Evolutionary conservation across 23 red algal species (phyloP).

Genomic region (Pyropia haitanensis): DNA sequence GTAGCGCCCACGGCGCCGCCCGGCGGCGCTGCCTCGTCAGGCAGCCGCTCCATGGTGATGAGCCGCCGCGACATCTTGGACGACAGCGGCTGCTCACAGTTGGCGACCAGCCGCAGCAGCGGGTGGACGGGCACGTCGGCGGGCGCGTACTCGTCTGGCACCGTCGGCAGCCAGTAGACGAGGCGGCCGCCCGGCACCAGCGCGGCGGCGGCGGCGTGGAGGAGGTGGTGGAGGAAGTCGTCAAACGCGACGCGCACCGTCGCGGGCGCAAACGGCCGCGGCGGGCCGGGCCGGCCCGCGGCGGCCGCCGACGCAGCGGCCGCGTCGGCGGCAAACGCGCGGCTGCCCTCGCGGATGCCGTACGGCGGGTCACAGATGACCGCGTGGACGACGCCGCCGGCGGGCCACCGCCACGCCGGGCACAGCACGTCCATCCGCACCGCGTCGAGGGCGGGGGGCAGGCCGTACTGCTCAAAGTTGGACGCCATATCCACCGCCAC

Average conservation of each 20-base stretch:
- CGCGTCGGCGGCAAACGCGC: constrained; percentile 45
- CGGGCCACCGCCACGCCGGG: constrained; percentile 4
- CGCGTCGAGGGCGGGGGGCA: constrained; percentile 44
- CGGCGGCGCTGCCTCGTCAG: constrained; percentile 14
- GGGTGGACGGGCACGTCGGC: constrained; percentile 61
- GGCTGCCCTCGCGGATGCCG: constrained; percentile 86
- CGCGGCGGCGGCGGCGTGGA: constrained; percentile 46
- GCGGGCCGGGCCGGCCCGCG: constrained; percentile 11
- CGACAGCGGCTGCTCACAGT: constrained; percentile 64
- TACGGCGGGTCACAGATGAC: constrained; percentile 94
- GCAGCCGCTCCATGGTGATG: constrained; percentile 45
- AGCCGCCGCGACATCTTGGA: constrained; percentile 46
- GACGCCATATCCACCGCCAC: constrained; percentile 21
- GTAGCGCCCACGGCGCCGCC: not conserved
- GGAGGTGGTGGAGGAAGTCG: constrained; percentile 47
- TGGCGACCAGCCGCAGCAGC: constrained; percentile 25
- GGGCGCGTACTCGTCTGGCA: constrained; percentile 35
- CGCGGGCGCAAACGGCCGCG: constrained; percentile 11
- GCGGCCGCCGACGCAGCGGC: constrained; percentile 29
- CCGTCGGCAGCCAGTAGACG: constrained; percentile 93
- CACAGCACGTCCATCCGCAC: constrained; percentile 66
- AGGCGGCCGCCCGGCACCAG: constrained; percentile 62
- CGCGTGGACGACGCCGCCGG: constrained; percentile 69
- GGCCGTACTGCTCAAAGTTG: constrained; percentile 83
- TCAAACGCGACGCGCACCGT: constrained; percentile 52